Evolutionary conservation across 305 asterid species (phyloP), one percentile per base, ranked within the genome.

Genomic region (Stenogyne calaminthoides): DNA sequence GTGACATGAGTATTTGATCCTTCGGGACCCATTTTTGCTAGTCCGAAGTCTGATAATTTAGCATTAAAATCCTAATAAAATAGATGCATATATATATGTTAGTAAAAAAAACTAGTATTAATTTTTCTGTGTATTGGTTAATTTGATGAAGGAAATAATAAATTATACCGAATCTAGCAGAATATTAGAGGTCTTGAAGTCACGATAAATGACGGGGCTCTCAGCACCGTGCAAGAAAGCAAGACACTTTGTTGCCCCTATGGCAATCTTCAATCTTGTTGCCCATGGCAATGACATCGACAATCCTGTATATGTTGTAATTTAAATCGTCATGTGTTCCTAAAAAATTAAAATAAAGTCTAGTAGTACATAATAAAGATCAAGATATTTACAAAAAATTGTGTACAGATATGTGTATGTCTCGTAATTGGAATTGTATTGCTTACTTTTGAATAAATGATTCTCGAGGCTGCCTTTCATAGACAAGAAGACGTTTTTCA

Each of bases 391-490:
- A 3, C 32, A 6, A 22, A 22, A 22, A 22, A 22, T 22, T 22
- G n/a, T n/a, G n/a, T n/a, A 2, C 2, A 22, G 2, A 22, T 0
- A 22, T 22, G 25, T 22, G 2, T 22, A 0, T 22, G 25, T 22
- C 25, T 2, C 2, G 25, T 22, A 67, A 52, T 34, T 10, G 40
- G 9, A 12, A n/a, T 42, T 44, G 18, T 3, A 3, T 7, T 25
- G 18, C 81, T 84, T 79, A 93, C 98, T 91, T 76, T 83, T 92
- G 80, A 94, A 94, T 51, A 91, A 84, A 81, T 94, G 99, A 80
- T 94, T 89, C 72, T 94, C 99, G 49, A 94, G 81, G 81, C 97
- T 94, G 65, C 99, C 99, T 22, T 78, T 94, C 99, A 66, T 94
- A 94, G 0, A 94, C 97, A 54, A 94, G 92, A 58, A 94, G 87